These are phyloP conservation scores for Aspergillus pseudoterreus DNA, from an alignment of 2,329 filamentous ascomycete species.

Conservation along the genomic window DNA sequence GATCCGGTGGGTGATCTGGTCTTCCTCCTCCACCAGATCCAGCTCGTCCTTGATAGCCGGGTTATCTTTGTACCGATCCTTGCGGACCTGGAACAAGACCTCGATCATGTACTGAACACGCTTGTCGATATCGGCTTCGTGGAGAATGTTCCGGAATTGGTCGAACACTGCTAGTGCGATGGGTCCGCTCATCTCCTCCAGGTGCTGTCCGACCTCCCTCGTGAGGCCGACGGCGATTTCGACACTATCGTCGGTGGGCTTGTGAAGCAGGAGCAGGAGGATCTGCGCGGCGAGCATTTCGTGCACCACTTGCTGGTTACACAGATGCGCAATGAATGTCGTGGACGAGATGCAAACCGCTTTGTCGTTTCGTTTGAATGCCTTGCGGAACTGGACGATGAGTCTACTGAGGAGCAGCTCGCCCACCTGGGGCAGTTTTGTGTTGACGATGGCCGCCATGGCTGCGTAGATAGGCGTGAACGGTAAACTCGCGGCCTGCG, in stretches of 20 bases:
- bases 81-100: conserved; percentile 91
- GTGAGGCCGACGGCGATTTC: conserved; percentile 95
- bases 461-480: conserved; percentile 96
- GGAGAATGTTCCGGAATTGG: conserved; percentile 89
- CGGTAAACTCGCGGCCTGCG: conserved; percentile 88
- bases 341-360: conserved; percentile 89
- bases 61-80: conserved; percentile 95
- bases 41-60: conserved; percentile 86
- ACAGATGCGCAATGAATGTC: conserved; percentile 90
- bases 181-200: conserved; percentile 90
- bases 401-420: conserved; percentile 83
- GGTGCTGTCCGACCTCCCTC: conserved; percentile 85
- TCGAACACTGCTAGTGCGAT: conserved; percentile 92
- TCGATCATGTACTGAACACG: conserved; percentile 99
- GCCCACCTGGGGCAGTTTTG: conserved; percentile 90
- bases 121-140: conserved; percentile 97
- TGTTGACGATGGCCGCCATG: conserved; percentile 95
- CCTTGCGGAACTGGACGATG: conserved; percentile 90
- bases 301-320: conserved; percentile 93
- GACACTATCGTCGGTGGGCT: conserved; percentile 94
- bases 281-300: conserved; percentile 94
- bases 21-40: conserved; percentile 94
- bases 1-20: conserved; percentile 89
- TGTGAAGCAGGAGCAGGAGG: conserved; percentile 83
- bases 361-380: conserved; percentile 95